Evolutionary conservation across 345 rosid species (phyloP).

Genomic region (Sisymbrium irio): DNA sequence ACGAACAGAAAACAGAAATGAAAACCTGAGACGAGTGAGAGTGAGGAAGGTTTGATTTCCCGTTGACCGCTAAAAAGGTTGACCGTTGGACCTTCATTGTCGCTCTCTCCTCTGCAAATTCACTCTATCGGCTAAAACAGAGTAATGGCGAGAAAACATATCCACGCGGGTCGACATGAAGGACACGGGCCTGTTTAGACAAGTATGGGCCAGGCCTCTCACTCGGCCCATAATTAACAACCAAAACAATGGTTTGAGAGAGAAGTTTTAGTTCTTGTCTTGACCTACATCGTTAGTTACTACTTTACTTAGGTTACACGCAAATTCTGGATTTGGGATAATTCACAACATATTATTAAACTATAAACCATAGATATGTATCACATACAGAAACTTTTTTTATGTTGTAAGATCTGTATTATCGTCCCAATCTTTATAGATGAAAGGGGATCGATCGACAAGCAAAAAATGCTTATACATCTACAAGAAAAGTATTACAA

Average conservation of each 20-base stretch:
- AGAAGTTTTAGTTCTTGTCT: no score
- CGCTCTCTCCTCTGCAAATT: conserved; percentile 4
- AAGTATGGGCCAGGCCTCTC: background rate
- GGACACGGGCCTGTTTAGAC: background rate
- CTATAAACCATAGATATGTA: background rate
- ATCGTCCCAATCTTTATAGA: background rate
- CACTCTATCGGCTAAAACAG: background rate
- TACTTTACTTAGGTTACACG: background rate
- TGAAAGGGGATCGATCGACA: background rate
- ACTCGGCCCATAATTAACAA: background rate
- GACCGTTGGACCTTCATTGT: conserved; percentile 35
- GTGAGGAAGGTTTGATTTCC: conserved; percentile 22
- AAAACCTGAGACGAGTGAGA: conserved; percentile 30
- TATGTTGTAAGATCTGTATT: background rate
- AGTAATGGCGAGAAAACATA: background rate
- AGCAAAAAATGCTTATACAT: background rate
- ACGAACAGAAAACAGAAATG: background rate
- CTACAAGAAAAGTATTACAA: conserved; percentile 8
- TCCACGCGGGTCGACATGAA: conserved; percentile 18
- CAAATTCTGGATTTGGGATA: background rate
- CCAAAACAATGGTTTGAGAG: no score
- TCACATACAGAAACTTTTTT: no score
- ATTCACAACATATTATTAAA: no score
- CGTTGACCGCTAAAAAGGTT: background rate
- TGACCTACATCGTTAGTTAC: no score